Evolutionary conservation across 164 flowering plant genomes (phyloP), one percentile per base, ranked within the genome.

Genomic region (Echeveria elegans): DNA sequence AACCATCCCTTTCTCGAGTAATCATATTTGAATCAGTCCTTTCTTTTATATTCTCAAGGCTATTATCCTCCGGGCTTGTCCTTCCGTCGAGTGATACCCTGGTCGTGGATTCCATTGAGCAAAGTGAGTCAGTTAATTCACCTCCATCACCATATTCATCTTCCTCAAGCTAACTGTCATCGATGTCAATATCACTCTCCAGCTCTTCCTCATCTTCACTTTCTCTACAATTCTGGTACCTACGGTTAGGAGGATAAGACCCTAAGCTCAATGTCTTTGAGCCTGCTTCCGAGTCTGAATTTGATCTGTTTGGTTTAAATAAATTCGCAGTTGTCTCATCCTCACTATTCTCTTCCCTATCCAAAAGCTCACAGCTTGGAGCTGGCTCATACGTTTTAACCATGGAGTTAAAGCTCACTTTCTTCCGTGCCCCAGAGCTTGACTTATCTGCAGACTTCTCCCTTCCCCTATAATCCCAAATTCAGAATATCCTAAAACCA

Each of bases 191-290:
- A 73, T 89, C 88, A 66, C 84, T 78, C 26, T 75, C 84, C 8
- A 71, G 37, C 23, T 75, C 83, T 24, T 59, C 81, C 69, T 90
- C 97, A 68, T 89, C 96, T 60, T 87, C 96, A 53, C 87, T 86
- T 45, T 82, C 82, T 73, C 82, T 76, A 68, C 89, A 89, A 66
- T 86, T 89, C 70, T 83, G 87, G 68, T 93, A 93, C 76, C 98
- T 79, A 50, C 90, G 87, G 70, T 86, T 86, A 0, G 83, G 77
- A 70, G 97, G 96, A 65, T 73, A 87, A 21, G 92, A 86, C 30
- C 75, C 82, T 29, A 71, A 63, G 77, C 84, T 85, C 6, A 82
- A 80, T 1, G 72, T 52, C 61, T 68, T 68, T 0, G 83, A 84
- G 72, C 79, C n/a, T n/a, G n/a, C 75, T 31, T 79, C 86, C 45